Base-by-base conservation (phyloP, 257 asterid genomes). In the Nicotiana attenuata region DNA sequence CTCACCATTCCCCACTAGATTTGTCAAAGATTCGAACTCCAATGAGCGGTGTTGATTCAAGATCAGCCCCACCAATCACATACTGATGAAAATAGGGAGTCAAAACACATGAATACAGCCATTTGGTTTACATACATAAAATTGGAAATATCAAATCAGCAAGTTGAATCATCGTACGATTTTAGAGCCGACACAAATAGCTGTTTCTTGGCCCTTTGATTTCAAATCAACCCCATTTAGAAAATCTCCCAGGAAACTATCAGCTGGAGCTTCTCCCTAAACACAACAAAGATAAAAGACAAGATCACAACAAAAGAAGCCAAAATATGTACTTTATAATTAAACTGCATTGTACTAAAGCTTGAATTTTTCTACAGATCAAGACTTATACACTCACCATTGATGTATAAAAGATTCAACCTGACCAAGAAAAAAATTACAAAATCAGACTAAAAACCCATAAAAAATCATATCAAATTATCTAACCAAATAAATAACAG, bases 231-330 rank as follows among this genome's bases (percentile, higher is more conserved):
- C 45, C 71, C 90, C 93, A 75, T 86, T 86, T 3, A 85, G 31
- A 73, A 24, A 33, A 65, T 83, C 88, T 31, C 87, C 88, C 41
- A 75, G 84, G 80, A 87, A 86, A 88, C 88, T 88, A 29, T 91
- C 97, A 52, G 86, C 97, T 80, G 97, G 97, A 87, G 97, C 99
- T 89, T 92, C 95, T 33, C 98, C 98, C 99, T 95, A 85, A 85
- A 67, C 41, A 88, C 53, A 81, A 60, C 78, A 85, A 47, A 82
- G 78, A 41, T 52, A 65, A 53, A 41, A 80, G 41, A 82, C 77
- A 80, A 83, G 76, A 82, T 80, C 81, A 86, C 50, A 38, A 77
- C 26, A 83, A 68, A 75, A 69, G 22, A 69, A 60, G 33, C 64
- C 65, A 82, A 22, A 41, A 84, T 47, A 20, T 57, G 64, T 29